Evolutionary conservation across 2,329 filamentous ascomycete species (phyloP).

Genomic region (Penicillium sp.): DNA sequence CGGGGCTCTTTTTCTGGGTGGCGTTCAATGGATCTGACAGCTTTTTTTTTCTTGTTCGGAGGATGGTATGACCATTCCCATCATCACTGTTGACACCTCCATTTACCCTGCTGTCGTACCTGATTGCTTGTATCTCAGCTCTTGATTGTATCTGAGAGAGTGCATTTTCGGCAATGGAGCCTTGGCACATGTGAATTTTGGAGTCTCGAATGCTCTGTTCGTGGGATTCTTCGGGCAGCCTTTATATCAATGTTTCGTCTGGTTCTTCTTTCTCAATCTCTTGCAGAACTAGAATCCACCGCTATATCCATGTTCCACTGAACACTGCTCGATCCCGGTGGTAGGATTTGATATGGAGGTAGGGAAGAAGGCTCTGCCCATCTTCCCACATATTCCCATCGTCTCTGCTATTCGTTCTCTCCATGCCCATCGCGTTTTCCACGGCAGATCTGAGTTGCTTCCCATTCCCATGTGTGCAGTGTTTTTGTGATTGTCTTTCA

Average conservation of each 20-base stretch:
- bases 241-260: not conserved
- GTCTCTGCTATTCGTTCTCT: not conserved
- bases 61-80: constrained; percentile 36
- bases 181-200: not conserved
- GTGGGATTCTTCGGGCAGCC: not conserved
- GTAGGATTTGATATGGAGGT: constrained; percentile 1
- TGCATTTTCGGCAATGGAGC: constrained; percentile 3
- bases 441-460: constrained; percentile 9
- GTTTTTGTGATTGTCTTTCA: constrained; percentile 23
- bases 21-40: constrained; percentile 43
- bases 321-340: not conserved
- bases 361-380: not conserved
- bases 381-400: not conserved
- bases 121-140: constrained; percentile 26
- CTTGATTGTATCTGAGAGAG: constrained; percentile 12
- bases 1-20: constrained; percentile 36
- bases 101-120: constrained; percentile 40
- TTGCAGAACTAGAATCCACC: not conserved
- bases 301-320: not conserved
- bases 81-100: constrained; percentile 39
- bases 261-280: not conserved
- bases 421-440: not conserved
- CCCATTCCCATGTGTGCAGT: constrained; percentile 15
- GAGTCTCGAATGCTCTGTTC: not conserved
- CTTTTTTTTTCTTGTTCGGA: constrained; percentile 31